Base-by-base conservation (phyloP, 1,139 yeast species). In the Zygoascus hellenicus region DNA sequence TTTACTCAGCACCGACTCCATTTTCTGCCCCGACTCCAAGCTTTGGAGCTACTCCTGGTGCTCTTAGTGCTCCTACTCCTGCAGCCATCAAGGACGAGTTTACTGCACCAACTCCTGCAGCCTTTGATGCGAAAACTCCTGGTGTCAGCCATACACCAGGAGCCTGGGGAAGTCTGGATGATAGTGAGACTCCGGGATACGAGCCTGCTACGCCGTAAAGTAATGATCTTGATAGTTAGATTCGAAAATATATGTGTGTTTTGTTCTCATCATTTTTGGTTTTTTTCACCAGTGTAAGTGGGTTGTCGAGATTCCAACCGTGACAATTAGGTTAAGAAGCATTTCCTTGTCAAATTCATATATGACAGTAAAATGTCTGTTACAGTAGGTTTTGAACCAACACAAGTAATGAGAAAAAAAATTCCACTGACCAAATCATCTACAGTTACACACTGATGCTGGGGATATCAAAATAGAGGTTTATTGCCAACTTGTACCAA, bases 41-140 rank as follows among this genome's bases (percentile, higher is more conserved):
- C 4, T 53, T 52, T 38, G 48, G 43, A n/a, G 69, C 69, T 36
- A 67, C 77, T 38, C 76, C 78, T 66, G 78, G 79, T 51, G 63
- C 59, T n/a, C 50, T 63, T 38, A 60, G 63, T 41, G 70, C 70
- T 2, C 67, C 68, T 7, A 64, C 68, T 3, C 67, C 70, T 13
- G 75, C 71, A 11, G 74, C 50, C 57, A 75, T 47, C 67, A 74
- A 68, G 63, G 68, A 51, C 58, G 67, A 56, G 41, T 11, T 22
- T 22, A 31, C 19, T 9, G 74, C 75, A 1, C 73, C 74, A 33
- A 69, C 74, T 1, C 75, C 75, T 2, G 74, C 69, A 5, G 65
- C 56, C 14, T 63, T 58, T 48, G 67, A 63, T 17, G 71, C 72
- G 6, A 62, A 63, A 45, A 70, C 74, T 2, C 76, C 75, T 2